Evolutionary conservation across 176 grass and related monocot species (phyloP), one percentile per base, ranked within the genome.

Genomic region (Chrysopogon serrulatus): DNA sequence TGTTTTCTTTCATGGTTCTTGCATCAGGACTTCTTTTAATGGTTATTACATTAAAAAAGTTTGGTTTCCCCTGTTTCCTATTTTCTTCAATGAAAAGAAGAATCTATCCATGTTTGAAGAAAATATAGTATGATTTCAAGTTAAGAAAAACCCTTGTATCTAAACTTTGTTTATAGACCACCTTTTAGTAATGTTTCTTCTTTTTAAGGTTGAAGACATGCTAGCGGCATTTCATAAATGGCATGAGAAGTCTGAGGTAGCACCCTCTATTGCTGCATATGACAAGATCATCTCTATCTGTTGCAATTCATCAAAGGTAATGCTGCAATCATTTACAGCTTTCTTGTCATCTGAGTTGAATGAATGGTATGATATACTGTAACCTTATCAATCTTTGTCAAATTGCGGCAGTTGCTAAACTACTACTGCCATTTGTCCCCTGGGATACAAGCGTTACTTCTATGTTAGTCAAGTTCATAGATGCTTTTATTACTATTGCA

Each of bases 181-280:
- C 71, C 27, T 79, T 49, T 68, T 26, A 62, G 41, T 79, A 62
- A 53, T 79, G 23, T 39, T 69, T 86, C 86, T 77, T 86, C 83
- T 47, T 62, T 87, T 93, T 88, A 87, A 98, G 95, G 90, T 85
- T 71, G 93, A 95, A 87, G 92, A 91, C 79, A 77, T 93, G 84
- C 30, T 98, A 47, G 54, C 35, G 74, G 57, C 68, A 41, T 93
- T 93, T 73, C 76, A 76, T 76, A 90, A 77, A 84, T 90, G 90
- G 88, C 90, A 93, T 37, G 87, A 98, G 76, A 95, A 93, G 85
- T 88, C 93, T 86, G 76, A 86, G 73, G 42, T 89, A 42, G 57
- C 56, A 37, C 88, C 92, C 28, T 89, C 88, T 82, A 54, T 86
- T 74, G 65, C 64, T 91, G 82, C 68, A 79, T 91, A 93, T 42